Percentiles rank a stretch among this genome's conserved stretches.
These are phyloP conservation scores for Mycena maculata DNA, from an alignment of 768 basidiomycete genomes.

Conservation along the genomic window DNA sequence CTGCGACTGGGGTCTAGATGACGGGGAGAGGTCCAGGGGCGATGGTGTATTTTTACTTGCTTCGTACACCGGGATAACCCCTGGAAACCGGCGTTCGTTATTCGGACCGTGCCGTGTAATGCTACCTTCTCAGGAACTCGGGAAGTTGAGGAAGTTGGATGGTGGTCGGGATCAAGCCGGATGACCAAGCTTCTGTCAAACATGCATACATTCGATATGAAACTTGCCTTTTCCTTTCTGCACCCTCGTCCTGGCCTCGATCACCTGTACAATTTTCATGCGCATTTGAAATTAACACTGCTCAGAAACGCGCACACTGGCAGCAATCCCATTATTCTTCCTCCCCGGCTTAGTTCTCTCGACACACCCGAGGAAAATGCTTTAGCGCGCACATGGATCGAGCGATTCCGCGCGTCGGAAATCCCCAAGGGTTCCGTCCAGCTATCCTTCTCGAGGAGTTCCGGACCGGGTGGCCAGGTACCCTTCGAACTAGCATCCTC, in stretches of 20 bases:
- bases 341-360: conserved; percentile 54
- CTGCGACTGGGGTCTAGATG: no score
- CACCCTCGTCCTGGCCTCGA: background rate
- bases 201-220: no score
- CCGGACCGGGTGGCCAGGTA: conserved; percentile 89
- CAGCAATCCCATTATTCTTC: conserved; percentile 46
- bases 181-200: no score
- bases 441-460: conserved; percentile 79
- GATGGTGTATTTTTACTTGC: no score
- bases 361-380: conserved; percentile 54
- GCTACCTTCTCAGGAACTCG: no score
- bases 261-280: background rate
- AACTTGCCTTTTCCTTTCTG: background rate
- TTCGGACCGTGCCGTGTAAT: no score
- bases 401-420: conserved; percentile 54
- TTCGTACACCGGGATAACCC: no score
- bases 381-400: conserved; percentile 67
- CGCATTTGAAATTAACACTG: background rate
- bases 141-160: no score
- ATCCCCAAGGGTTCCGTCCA: conserved; percentile 69
- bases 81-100: no score
- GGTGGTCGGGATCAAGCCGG: no score
- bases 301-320: conserved; percentile 24
- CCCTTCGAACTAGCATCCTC: conserved; percentile 25
- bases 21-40: no score